Evolutionary conservation across 1,284 basidiomycete species (phyloP), one percentile per base, ranked within the genome.

Genomic region (Butyriboletus regius): DNA sequence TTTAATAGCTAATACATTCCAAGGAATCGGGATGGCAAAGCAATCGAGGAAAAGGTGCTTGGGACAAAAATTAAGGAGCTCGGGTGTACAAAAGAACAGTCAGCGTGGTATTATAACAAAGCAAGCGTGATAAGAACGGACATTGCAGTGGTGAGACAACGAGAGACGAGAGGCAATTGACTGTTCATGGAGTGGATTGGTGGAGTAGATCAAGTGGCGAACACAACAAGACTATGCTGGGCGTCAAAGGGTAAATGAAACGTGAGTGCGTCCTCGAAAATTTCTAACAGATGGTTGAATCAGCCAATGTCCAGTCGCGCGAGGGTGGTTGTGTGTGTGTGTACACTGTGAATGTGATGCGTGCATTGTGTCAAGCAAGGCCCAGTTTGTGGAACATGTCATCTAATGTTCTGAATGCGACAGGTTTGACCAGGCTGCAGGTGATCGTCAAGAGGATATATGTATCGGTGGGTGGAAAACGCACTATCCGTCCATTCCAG

Each of bases 401-500:
- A 55, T 91, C 85, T 26, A 93, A 69, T n/a, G 85, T 91, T 62
- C 87, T 88, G 72, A 95, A 88, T 13, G 88, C 88, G 20, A 95
- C 91, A 14, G 91, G 91, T 67, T 95, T 95, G 51, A 94, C 88
- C 29, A 94, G 77, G 61, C 90, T 92, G 58, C 2, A 35, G 28
- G 40, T 28, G 12, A 41, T 28, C 7, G 7, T 36, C 46, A n/a
- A 42, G 43, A 31, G 12, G 14, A 6, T 10, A 36, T 8, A 34
- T 10, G 22, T 14, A 48, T 29, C 12, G 14, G 36, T 12, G 12
- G 8, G 18, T 29, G 44, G n/a, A 33, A 35, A 46, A 79, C 89
- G 60, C 68, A 92, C 88, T 94, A 97, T 67, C 93, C 93, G 61
- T 97, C 91, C 40, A 96, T 92, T 3, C 94, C 93, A 46, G 88